A percentile compares a stretch with the other conserved stretches of the same genome.
Conservation (phyloP, 352 stramenopile genomes). For the Achlya hypogyna region DNA sequence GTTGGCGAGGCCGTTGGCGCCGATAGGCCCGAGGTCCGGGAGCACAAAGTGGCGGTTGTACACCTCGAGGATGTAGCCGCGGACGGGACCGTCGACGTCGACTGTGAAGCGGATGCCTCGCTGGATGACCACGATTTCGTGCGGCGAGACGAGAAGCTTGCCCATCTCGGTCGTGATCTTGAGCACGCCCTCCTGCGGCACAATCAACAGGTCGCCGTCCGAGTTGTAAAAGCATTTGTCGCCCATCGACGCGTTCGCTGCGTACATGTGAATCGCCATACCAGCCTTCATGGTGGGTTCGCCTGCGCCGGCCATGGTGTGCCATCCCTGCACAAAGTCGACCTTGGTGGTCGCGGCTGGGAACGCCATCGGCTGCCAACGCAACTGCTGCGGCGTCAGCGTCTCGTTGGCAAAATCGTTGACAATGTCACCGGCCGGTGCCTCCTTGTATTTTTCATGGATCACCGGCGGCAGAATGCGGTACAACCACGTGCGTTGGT, state of each 20-base stretch:
- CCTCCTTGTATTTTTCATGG: constrained; percentile 57
- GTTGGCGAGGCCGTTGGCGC: constrained; percentile 94
- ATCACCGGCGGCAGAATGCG: constrained; percentile 82
- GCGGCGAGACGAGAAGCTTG: constrained; percentile 69
- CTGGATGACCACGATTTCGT: constrained; percentile 94
- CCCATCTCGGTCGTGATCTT: constrained; percentile 92
- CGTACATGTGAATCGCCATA: constrained; percentile 92
- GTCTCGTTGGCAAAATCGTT: constrained; percentile 58
- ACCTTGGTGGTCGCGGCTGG: constrained; percentile 36
- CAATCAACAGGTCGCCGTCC: constrained; percentile 95
- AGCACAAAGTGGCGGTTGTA: constrained; percentile 93
- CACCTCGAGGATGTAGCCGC: constrained; percentile 94
- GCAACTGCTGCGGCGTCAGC: constrained; percentile 86
- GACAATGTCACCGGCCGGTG: constrained; percentile 43
- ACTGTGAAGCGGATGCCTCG: constrained; percentile 92
- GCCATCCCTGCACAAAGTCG: constrained; percentile 86
- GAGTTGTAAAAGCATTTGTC: constrained; percentile 91
- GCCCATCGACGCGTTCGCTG: constrained; percentile 84
- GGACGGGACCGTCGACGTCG: constrained; percentile 64
- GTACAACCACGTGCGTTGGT: constrained; percentile 92
- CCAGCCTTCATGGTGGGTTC: constrained; percentile 86
- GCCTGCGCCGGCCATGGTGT: constrained; percentile 79
- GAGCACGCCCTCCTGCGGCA: constrained; percentile 87
- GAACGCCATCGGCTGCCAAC: constrained; percentile 85
- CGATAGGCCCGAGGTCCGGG: constrained; percentile 92